phyloP scores from a whole-genome alignment of 106 monocot species.

The Apostasia ramifera region DNA sequence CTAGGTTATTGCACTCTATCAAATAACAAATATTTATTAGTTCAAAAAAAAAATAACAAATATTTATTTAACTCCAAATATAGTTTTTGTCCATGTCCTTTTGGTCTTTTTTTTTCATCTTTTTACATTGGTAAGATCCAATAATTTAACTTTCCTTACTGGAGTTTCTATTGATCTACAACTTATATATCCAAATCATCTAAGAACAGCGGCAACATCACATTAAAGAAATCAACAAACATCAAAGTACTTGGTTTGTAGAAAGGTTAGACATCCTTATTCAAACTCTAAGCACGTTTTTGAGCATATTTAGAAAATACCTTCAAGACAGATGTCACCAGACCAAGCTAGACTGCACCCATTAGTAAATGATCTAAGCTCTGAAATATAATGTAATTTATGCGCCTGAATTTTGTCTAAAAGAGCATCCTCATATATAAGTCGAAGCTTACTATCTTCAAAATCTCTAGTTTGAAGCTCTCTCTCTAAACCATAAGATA shows the following conservation, averaged over 20 bases:
- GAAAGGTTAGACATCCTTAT: not conserved
- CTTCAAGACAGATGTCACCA: constrained; percentile 88
- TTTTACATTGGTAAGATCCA: too few relatives aligned
- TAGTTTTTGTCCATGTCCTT: too few relatives aligned
- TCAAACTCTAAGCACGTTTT: not conserved
- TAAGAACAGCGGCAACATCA: too few relatives aligned
- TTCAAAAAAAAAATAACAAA: too few relatives aligned
- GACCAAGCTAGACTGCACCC: constrained; percentile 81
- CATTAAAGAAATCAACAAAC: too few relatives aligned
- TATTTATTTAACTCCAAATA: too few relatives aligned
- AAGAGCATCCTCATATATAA: constrained; percentile 28
- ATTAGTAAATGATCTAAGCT: constrained; percentile 50
- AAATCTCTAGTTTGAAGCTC: constrained; percentile 31
- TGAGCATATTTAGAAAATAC: constrained; percentile 24
- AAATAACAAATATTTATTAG: too few relatives aligned
- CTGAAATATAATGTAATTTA: constrained; percentile 47
- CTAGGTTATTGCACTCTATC: too few relatives aligned
- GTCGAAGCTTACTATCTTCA: constrained; percentile 18
- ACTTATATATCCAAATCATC: too few relatives aligned
- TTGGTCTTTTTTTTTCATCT: too few relatives aligned
- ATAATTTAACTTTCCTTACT: too few relatives aligned
- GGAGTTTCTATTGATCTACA: too few relatives aligned
- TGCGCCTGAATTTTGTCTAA: constrained; percentile 16
- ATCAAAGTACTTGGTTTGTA: not conserved
- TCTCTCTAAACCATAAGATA: constrained; percentile 70